Evolutionary conservation across 371 early-diverging fungal genomes (phyloP).

Genomic region (Chytridiales sp.): DNA sequence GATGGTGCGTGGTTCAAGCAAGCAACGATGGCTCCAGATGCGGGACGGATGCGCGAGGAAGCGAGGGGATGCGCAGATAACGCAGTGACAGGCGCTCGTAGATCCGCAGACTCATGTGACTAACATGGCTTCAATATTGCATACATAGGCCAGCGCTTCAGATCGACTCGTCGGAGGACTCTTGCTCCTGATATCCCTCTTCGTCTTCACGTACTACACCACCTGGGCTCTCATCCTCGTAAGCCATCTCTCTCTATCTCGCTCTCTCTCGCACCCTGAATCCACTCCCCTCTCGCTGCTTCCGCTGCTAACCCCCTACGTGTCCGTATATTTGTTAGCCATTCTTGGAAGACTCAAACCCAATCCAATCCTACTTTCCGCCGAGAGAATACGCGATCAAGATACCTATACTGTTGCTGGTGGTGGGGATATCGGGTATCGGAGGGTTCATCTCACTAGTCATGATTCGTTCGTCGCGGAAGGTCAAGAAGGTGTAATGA

Average conservation of each 20-base stretch:
- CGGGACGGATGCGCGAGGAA: too few relatives aligned
- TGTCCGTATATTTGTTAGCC: conserved; percentile 55
- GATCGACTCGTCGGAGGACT: conserved; percentile 81
- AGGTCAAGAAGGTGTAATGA: conserved; percentile 54
- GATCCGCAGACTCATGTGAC: too few relatives aligned
- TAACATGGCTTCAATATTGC: too few relatives aligned
- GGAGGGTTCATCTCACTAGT: conserved; percentile 77
- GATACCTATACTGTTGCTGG: conserved; percentile 77
- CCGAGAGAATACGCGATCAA: conserved; percentile 82
- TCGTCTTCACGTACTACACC: conserved; percentile 85
- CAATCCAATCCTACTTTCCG: conserved; percentile 77
- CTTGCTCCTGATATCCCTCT: conserved; percentile 64
- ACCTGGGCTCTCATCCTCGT: conserved; percentile 88
- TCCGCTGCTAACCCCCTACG: too few relatives aligned
- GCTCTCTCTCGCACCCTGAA: not conserved
- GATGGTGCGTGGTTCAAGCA: too few relatives aligned
- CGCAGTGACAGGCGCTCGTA: too few relatives aligned
- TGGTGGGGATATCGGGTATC: conserved; percentile 74
- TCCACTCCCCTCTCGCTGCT: not conserved
- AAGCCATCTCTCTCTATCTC: conserved; percentile 2
- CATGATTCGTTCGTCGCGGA: conserved; percentile 77
- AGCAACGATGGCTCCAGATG: too few relatives aligned
- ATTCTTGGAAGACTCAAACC: conserved; percentile 85
- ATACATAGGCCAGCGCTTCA: conserved; percentile 37
- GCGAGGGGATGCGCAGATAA: too few relatives aligned